Percentiles rank a stretch among this genome's conserved stretches.
These are phyloP conservation scores for Mycena kentingensis DNA, from an alignment of 768 basidiomycete genomes.

Conservation along the genomic window DNA sequence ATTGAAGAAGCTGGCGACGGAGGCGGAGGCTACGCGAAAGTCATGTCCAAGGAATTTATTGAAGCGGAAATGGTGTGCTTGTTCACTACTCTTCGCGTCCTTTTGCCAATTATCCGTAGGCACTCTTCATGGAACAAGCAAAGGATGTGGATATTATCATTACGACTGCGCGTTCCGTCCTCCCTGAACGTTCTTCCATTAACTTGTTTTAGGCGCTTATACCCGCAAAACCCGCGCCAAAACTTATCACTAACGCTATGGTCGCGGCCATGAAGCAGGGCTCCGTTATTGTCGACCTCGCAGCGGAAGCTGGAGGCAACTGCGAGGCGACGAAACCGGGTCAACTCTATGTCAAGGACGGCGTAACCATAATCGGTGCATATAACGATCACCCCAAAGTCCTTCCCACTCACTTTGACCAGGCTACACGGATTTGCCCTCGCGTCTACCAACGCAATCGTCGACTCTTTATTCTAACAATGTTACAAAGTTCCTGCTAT, in stretches of 20 bases:
- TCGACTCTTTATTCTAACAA: constrained; percentile 92
- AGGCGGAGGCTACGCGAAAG: constrained; percentile 84
- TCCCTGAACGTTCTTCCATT: not conserved
- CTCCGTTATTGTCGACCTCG: constrained; percentile 84
- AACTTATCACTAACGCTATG: constrained; percentile 83
- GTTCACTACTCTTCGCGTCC: constrained; percentile 29
- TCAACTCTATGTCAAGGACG: constrained; percentile 64
- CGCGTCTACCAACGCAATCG: constrained; percentile 87
- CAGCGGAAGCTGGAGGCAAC: constrained; percentile 89
- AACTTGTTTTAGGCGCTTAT: constrained; percentile 61
- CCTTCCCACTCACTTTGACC: not conserved
- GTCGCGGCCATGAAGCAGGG: constrained; percentile 91
- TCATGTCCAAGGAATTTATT: constrained; percentile 89
- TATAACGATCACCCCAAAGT: constrained; percentile 13
- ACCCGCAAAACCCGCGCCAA: constrained; percentile 86
- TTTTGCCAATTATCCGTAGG: constrained; percentile 30
- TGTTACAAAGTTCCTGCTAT: constrained; percentile 85
- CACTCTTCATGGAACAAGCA: constrained; percentile 83
- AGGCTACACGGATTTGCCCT: constrained; percentile 86
- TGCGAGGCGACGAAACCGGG: constrained; percentile 83
- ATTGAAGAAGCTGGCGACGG: constrained; percentile 82
- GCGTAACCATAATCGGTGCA: constrained; percentile 83
- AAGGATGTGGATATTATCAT: constrained; percentile 89
- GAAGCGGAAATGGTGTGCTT: constrained; percentile 73
- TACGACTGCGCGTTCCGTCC: constrained; percentile 59